Evolutionary conservation across 1,284 basidiomycete species (phyloP), one percentile per base, ranked within the genome.

Genomic region (Phellinidium pouzarii): DNA sequence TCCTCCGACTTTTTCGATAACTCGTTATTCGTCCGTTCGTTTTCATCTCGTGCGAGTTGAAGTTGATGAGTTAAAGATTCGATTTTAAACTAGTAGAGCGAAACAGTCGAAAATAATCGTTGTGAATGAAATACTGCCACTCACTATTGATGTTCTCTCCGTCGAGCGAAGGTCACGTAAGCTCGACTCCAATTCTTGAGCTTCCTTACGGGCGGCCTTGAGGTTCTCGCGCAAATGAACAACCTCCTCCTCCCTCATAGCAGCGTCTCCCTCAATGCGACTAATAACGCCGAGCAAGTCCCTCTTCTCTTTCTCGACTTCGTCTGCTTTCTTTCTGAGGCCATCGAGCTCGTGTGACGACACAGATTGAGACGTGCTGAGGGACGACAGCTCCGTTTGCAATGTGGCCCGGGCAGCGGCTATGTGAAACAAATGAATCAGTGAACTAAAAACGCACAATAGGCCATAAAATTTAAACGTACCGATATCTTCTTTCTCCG

Each of bases 51-150:
- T 3, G 85, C 73, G 1, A 93, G 78, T 53, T 81, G 67, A 4
- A 92, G 72, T 70, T 93, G 87, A 69, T 93, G 89, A 3, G 80
- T 74, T 2, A 89, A 73, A 0, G 88, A 79, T 52, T 91, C 87
- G 54, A 89, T 62, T 67, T 84, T 89, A 74, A 89, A 92, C 85
- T 91, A 60, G 52, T 19, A 40, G 45, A 50, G 25, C 49, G 34
- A 48, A 50, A 44, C n/a, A 34, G 29, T 31, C 38, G 38, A 11
- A 34, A 47, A 53, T 25, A 23, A n/a, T 25, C 38, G 17, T 3
- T 29, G 38, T 23, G 44, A n/a, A 41, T 37, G 52, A 20, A 19
- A 34, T n/a, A 44, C 19, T 7, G 20, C 53, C 26, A 55, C 64
- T 50, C 58, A 84, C 86, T 70, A 82, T 85, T 29, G 78, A 82